Base-by-base conservation (phyloP, 2,329 filamentous ascomycete species). In the Alternaria triticina region DNA sequence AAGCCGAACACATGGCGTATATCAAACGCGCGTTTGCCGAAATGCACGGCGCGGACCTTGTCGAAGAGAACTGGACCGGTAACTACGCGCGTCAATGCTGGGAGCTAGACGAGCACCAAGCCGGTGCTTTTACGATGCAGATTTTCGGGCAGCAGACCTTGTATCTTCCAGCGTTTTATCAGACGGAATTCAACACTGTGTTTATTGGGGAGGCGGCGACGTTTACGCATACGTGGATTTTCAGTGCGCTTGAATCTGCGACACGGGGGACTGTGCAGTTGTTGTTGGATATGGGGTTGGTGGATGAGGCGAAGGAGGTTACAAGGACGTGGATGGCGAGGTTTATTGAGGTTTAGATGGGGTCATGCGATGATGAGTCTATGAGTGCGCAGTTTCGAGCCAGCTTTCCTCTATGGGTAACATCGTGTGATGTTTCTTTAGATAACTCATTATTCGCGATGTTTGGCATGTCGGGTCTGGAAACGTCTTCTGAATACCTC, bases 201-300 rank as follows among this genome's bases (percentile, higher is more conserved):
- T 90, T 90, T 62, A 82, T 89, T 9, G 77, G 77, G 3, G 89
- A 91, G 56, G 44, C 30, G 20, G 20, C 43, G 33, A 86, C 85
- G 6, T 90, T 88, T 72, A 91, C 89, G 0, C 89, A 91, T 71
- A 88, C 87, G 1, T 91, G 88, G 89, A 88, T 90, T 40, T 84
- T 85, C 15, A 86, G 85, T 6, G 89, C 89, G 1, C 76, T 91
- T 6, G 88, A 91, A 70, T 88, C 86, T 13, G 88, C 87, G 0
- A 85, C 90, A 0, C 81, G 89, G 2, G 87, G 89, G 0, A 86
- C 86, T 1, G 84, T 87, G 5, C 88, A 91, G 78, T 68, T 91
- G 62, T 77, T 91, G 71, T 79, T 90, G 12, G 84, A 84, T 76
- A 75, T 90, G 65, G 88, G 89, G 0, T 74, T 91, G 43, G 88